Evolutionary conservation across 768 basidiomycete species (phyloP), one percentile per base, ranked within the genome.

Genomic region (Floccularia luteovirens): DNA sequence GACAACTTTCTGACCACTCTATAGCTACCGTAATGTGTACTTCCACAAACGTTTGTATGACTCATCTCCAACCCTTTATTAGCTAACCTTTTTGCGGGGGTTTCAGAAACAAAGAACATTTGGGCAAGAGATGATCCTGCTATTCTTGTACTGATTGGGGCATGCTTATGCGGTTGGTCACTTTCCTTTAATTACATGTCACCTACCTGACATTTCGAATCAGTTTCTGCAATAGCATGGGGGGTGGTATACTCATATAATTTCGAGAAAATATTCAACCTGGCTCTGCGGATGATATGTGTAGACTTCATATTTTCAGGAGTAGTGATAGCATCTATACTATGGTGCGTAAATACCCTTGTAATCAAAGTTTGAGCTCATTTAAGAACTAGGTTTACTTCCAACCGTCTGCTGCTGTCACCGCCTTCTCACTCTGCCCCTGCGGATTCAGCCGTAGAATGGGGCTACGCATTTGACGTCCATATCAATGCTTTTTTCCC

Each of bases 51-150:
- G 93, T 93, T 56, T 54, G 82, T 61, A 17, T 20, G 36, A 23
- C 10, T 13, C 20, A 21, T 23, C 6, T 1, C 28, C 11, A 42
- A 13, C 8, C 31, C 30, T 43, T 41, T 19, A 25, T 38, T 44
- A 24, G 21, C 31, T 22, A 4, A 36, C 28, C 31, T 31, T 7
- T 27, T 11, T 37, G 21, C 10, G 10, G 5, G 16, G 16, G 23
- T 23, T 30, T 12, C 62, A 88, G 91, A 97, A 69, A 97, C 93
- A 14, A 97, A 96, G 71, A 96, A 98, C 58, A 90, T 87, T 12
- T 97, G 93, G 93, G 91, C 93, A 14, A 71, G 94, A 58, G 94
- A 98, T 60, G 94, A 98, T 56, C 94, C 94, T 16, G 94, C 94
- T 20, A 91, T 96, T 47, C 72, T 97, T 20, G 72, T 97, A 21